Base-by-base conservation (phyloP, 169 alveolate genomes). In the Eimeria mitis region DNA sequence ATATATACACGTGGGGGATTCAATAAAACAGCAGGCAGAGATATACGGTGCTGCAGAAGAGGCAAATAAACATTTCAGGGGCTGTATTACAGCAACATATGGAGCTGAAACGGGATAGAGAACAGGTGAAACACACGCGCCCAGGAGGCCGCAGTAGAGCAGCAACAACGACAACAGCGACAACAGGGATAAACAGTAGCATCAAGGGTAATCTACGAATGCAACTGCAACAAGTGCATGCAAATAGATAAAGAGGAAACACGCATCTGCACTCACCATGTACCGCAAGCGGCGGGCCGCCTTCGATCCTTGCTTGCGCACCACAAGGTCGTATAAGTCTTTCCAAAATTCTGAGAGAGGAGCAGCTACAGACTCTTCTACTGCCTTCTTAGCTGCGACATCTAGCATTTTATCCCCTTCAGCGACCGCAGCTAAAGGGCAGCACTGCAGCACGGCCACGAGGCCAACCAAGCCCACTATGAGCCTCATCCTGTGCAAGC, bases 361-460 rank as follows among this genome's bases (percentile, higher is more conserved):
- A 54, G n/a, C 59, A 0, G 54, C 89, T 7, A 81, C 54, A 5
- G 75, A 16, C 31, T 49, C 73, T 25, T 56, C 73, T 1, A 54
- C 75, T 49, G 75, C 75, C 6, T 54, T 81, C 52, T 81, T 81
- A 0, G 21, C 2, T 4, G 89, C 89, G 0, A 40, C 54, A 40
- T 81, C 89, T 11, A 16, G 47, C 28, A 56, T 47, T 0, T 1
- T 31, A 7, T n/a, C 52, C 4, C 28, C 49, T 4, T 54, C 47
- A 0, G 89, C 70, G 1, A 1, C 19, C 14, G 31, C 52, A 9
- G 2, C n/a, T 9, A 31, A 0, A 37, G 28, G n/a, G 89, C 28
- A 34, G 75, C 89, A 81, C 21, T 54, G 75, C 47, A 81, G 25
- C n/a, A 75, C 47, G 6, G 59, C 89, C 75, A 83, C n/a, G 23